phyloP scores from a whole-genome alignment of 768 basidiomycete species.

The Sarcodon aspratus region DNA sequence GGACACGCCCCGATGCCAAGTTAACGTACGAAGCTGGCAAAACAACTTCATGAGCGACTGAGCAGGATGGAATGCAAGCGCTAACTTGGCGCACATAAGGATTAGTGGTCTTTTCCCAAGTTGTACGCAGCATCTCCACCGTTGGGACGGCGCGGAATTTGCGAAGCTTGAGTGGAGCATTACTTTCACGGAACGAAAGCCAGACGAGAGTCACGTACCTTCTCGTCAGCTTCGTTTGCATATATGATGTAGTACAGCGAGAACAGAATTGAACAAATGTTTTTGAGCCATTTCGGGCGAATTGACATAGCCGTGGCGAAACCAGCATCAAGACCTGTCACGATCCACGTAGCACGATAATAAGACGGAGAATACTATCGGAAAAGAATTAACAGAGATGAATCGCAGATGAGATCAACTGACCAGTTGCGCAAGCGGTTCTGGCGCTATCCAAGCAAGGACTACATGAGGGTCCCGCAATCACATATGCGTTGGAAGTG shows the following conservation, averaged over 20 bases:
- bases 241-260: constrained; percentile 83
- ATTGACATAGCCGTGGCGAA: constrained; percentile 95
- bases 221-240: constrained; percentile 91
- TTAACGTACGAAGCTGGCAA: constrained; percentile 55
- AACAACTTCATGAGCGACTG: background rate
- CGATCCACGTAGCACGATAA: constrained; percentile 94
- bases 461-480: background rate
- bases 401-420: constrained; percentile 14
- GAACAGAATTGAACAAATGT: constrained; percentile 78
- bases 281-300: constrained; percentile 82
- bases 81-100: constrained; percentile 55
- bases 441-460: constrained; percentile 51
- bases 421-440: constrained; percentile 83
- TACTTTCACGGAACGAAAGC: background rate
- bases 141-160: constrained; percentile 89
- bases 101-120: constrained; percentile 96
- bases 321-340: constrained; percentile 90
- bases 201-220: constrained; percentile 37
- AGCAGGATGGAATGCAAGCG: background rate
- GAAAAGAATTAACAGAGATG: background rate
- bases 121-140: constrained; percentile 88
- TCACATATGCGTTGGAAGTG: too few species aligned
- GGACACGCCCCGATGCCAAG: constrained; percentile 45
- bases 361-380: constrained; percentile 81
- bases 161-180: constrained; percentile 48